Percentiles rank a stretch among this genome's conserved stretches.
These are phyloP conservation scores for Phylloporus arenicola DNA, from an alignment of 768 basidiomycete species.

Conservation along the genomic window DNA sequence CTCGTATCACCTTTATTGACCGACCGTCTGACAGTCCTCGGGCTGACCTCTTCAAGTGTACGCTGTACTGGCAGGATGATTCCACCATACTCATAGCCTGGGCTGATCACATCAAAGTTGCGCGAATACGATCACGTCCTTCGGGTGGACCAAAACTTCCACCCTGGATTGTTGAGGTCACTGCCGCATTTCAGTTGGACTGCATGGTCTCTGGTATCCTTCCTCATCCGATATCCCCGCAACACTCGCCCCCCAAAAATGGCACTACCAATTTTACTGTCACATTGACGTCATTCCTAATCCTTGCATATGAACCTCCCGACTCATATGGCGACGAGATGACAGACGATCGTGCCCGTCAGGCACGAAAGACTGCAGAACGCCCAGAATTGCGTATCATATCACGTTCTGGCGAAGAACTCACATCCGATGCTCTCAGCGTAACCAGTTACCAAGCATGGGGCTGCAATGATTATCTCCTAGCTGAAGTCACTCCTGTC, in stretches of 20 bases:
- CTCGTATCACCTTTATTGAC: conserved; percentile 81
- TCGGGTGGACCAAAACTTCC: conserved; percentile 44
- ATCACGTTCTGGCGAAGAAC: conserved; percentile 81
- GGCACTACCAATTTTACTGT: conserved; percentile 19
- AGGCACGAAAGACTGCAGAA: conserved; percentile 79
- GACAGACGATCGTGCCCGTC: conserved; percentile 63
- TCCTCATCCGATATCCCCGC: conserved; percentile 54
- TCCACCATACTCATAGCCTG: conserved; percentile 85
- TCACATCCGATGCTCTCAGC: conserved; percentile 76
- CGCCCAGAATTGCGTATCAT: conserved; percentile 95
- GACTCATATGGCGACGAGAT: conserved; percentile 65
- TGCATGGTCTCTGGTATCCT: conserved; percentile 92
- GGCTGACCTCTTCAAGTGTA: conserved; percentile 92
- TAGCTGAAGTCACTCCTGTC: conserved; percentile 46
- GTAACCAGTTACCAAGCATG: conserved; percentile 76
- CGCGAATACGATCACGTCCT: conserved; percentile 65
- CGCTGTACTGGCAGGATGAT: conserved; percentile 89
- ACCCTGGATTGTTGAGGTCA: conserved; percentile 77
- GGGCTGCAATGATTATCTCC: conserved; percentile 88
- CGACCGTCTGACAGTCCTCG: conserved; percentile 78
- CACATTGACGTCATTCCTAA: conserved; percentile 65
- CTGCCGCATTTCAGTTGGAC: conserved; percentile 87
- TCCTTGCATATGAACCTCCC: conserved; percentile 83
- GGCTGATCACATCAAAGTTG: conserved; percentile 92
- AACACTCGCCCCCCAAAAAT: conserved; percentile 12